These are phyloP conservation scores for Curvularia verruculosa DNA, from an alignment of 2,329 filamentous ascomycete species.

Conservation along the genomic window DNA sequence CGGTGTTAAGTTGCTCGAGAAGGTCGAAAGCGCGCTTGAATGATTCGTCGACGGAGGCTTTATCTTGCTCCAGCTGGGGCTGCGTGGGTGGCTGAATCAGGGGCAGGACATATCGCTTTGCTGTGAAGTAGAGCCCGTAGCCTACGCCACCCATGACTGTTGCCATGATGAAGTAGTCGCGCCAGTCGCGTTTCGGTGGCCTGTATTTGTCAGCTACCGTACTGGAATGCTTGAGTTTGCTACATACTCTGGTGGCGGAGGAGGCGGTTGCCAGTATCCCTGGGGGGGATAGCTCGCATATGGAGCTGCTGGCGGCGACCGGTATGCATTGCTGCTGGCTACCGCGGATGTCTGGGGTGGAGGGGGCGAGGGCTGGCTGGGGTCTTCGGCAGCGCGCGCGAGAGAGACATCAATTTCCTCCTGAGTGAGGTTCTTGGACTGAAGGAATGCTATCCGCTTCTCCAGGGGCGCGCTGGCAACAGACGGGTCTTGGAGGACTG, in stretches of 20 bases:
- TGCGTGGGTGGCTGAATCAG: conserved; percentile 92
- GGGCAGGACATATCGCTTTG: conserved; percentile 88
- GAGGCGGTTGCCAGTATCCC: conserved; percentile 60
- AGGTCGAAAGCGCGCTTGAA: conserved; percentile 91
- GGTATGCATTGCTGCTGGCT: conserved; percentile 51
- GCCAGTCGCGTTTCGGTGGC: conserved; percentile 85
- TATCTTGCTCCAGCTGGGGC: conserved; percentile 92
- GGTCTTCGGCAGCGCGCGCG: conserved; percentile 70
- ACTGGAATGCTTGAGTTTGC: background rate
- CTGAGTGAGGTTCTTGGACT: conserved; percentile 95
- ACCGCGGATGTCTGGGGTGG: conserved; percentile 53
- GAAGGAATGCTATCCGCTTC: conserved; percentile 88
- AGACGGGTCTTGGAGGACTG: conserved; percentile 92
- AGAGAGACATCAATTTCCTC: conserved; percentile 91
- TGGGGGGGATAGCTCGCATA: conserved; percentile 60
- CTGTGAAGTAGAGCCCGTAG: conserved; percentile 86
- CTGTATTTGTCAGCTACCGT: conserved; percentile 30
- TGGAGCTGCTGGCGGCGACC: conserved; percentile 53
- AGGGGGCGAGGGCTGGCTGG: conserved; percentile 55
- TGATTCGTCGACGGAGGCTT: conserved; percentile 87
- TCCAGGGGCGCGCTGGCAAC: conserved; percentile 90
- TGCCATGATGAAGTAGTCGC: conserved; percentile 99
- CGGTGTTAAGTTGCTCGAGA: conserved; percentile 88
- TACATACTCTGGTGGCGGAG: conserved; percentile 60
- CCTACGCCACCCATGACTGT: conserved; percentile 89